Percentiles rank a stretch among this genome's conserved stretches.
phyloP scores from a whole-genome alignment of 768 basidiomycete species.

The Lentinula detonsa region DNA sequence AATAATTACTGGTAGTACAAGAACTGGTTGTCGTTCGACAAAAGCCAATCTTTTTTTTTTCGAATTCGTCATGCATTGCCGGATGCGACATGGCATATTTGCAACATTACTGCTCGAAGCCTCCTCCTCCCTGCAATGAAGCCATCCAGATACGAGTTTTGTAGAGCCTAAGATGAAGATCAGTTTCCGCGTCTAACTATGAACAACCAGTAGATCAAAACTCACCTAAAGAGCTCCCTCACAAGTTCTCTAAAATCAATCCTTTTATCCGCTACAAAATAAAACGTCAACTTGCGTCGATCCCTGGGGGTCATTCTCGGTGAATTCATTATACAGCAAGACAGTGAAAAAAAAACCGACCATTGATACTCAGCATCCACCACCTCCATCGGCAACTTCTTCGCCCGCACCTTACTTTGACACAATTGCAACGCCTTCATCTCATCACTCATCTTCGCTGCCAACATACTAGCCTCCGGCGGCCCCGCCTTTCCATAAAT shows the following conservation, averaged over 20 bases:
- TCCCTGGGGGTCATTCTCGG: constrained; percentile 51
- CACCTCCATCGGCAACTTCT: constrained; percentile 97
- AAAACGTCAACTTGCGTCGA: constrained; percentile 96
- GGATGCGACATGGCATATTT: background rate
- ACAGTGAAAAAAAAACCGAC: constrained; percentile 35
- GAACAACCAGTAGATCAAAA: background rate
- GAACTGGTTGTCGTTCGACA: background rate
- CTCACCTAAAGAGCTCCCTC: constrained; percentile 85
- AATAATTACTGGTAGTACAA: constrained; percentile 2
- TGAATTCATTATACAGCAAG: background rate
- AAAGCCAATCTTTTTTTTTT: background rate
- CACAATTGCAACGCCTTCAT: constrained; percentile 87
- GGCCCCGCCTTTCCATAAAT: constrained; percentile 85
- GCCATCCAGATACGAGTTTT: constrained; percentile 98
- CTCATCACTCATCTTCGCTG: constrained; percentile 86
- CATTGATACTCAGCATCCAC: constrained; percentile 99
- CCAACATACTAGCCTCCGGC: constrained; percentile 76
- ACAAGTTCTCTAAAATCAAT: constrained; percentile 97
- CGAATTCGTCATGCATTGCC: background rate
- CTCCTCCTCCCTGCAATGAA: constrained; percentile 50
- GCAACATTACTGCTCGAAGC: constrained; percentile 12
- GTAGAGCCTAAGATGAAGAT: constrained; percentile 52
- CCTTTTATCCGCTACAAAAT: constrained; percentile 92
- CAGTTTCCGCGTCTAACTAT: background rate
- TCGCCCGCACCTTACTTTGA: constrained; percentile 85